Evolutionary conservation across 352 stramenopile genomes (phyloP).

Genomic region (Phytophthora boehmeriae): DNA sequence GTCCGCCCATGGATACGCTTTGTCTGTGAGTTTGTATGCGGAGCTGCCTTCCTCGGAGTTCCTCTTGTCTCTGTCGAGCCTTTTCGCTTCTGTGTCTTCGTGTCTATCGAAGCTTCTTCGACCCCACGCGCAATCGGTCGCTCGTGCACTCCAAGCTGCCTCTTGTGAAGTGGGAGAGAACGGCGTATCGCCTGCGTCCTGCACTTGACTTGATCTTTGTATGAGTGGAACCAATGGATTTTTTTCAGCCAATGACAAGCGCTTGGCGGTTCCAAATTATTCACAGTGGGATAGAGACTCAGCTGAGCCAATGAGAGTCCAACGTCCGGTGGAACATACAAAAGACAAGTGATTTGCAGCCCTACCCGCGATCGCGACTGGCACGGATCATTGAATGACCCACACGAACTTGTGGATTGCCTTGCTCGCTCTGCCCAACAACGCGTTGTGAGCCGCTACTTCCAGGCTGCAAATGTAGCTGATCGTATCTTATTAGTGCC

Average conservation of each 20-base stretch:
- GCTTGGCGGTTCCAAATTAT: no score
- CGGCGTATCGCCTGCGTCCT: background rate
- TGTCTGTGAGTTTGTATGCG: background rate
- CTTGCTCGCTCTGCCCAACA: no score
- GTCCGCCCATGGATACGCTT: constrained; percentile 18
- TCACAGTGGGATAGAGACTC: no score
- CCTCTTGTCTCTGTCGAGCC: background rate
- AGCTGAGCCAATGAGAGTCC: no score
- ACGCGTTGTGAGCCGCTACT: no score
- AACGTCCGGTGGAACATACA: background rate
- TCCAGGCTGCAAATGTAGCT: no score
- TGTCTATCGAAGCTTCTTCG: constrained; percentile 1
- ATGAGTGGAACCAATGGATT: background rate
- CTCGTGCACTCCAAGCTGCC: background rate
- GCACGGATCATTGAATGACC: no score
- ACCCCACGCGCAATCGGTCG: background rate
- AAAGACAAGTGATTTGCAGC: background rate
- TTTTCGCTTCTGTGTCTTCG: background rate
- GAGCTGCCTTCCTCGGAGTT: background rate
- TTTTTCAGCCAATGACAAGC: background rate
- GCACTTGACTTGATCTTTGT: background rate
- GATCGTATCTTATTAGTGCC: no score
- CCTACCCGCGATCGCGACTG: no score
- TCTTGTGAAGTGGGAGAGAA: background rate
- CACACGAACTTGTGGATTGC: no score